These are phyloP conservation scores for Phytophthora brassicae DNA, from an alignment of 352 stramenopile genomes.

Conservation along the genomic window DNA sequence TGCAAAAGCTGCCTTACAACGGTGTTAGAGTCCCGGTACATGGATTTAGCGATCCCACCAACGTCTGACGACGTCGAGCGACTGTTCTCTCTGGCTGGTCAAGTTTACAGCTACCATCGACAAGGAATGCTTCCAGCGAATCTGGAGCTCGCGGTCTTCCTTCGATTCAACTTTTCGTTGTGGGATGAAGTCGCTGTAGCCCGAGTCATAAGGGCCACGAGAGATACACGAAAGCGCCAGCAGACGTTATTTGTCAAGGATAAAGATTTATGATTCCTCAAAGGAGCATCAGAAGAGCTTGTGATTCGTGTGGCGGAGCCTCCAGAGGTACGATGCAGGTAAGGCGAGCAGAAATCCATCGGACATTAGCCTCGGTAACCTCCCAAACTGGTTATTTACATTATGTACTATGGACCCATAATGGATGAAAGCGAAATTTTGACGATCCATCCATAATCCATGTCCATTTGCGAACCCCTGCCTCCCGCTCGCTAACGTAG, in stretches of 20 bases:
- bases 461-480: not conserved
- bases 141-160: not conserved
- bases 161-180: not conserved
- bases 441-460: not conserved
- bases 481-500: too few relatives aligned
- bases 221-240: not conserved
- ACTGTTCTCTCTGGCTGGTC: not conserved
- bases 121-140: not conserved
- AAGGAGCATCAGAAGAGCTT: too few relatives aligned
- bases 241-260: not conserved
- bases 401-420: not conserved
- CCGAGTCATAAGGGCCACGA: not conserved
- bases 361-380: too few relatives aligned
- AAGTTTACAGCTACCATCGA: not conserved
- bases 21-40: not conserved
- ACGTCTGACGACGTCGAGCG: not conserved
- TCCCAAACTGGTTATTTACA: not conserved
- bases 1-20: not conserved
- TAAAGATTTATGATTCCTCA: too few relatives aligned
- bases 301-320: too few relatives aligned
- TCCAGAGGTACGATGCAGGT: too few relatives aligned
- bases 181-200: not conserved
- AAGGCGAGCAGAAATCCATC: not conserved
- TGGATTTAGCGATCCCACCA: not conserved
- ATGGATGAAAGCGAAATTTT: not conserved